Evolutionary conservation across 257 asterid species (phyloP).

Genomic region (Schizonepeta tenuifolia): DNA sequence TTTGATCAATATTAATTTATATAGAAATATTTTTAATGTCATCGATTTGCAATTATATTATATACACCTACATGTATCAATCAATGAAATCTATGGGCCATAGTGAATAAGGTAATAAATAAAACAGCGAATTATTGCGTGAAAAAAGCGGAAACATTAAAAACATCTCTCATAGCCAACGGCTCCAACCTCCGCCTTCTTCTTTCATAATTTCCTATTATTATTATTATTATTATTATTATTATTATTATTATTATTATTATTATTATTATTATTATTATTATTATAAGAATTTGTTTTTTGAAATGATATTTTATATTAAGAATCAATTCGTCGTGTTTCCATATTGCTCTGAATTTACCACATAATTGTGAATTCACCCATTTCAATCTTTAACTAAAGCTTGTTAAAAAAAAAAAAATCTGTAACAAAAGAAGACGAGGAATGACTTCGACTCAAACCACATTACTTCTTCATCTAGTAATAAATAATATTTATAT

Average conservation of each 20-base stretch:
- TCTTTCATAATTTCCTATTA: too few relatives aligned
- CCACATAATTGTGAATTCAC: background rate
- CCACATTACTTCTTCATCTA: background rate
- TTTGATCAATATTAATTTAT: too few relatives aligned
- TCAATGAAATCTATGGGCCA: background rate
- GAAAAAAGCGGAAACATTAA: background rate
- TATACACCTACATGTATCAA: background rate
- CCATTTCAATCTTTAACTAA: background rate
- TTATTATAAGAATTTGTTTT: too few relatives aligned
- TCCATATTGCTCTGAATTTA: background rate
- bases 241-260: background rate
- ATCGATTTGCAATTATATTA: too few relatives aligned
- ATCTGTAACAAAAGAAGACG: background rate
- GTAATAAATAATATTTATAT: too few relatives aligned
- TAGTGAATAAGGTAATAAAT: background rate
- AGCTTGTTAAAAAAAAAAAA: too few relatives aligned
- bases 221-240: background rate
- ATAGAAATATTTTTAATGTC: too few relatives aligned
- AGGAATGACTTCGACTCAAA: background rate
- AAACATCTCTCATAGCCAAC: background rate
- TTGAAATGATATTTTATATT: too few relatives aligned
- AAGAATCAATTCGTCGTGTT: background rate
- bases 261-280: background rate
- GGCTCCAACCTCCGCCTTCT: slow-evolving; percentile 6
- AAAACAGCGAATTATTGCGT: background rate